A percentile compares a stretch with the other conserved stretches of the same genome.
Evolutionary conservation across 2,329 filamentous ascomycete species (phyloP).

Genomic region (Aspergillus nomiae): DNA sequence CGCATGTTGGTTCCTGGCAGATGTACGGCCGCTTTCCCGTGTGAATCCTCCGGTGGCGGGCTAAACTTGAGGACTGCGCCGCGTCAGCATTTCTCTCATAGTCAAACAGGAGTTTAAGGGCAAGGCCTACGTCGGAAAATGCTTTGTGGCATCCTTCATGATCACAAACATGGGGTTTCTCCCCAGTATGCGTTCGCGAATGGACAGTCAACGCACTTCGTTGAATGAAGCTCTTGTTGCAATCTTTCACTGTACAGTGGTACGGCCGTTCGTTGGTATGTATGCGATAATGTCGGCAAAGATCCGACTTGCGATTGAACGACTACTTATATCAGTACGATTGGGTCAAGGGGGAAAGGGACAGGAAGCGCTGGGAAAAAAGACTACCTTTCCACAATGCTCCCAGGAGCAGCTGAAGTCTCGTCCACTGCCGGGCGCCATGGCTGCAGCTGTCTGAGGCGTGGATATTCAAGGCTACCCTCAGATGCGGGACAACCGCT

Average conservation of each 20-base stretch:
- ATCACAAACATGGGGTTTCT: conserved; percentile 48
- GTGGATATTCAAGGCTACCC: neutral
- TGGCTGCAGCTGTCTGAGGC: conserved; percentile 19
- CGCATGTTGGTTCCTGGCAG: conserved; percentile 42
- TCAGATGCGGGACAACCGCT: conserved; percentile 7
- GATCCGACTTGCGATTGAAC: conserved; percentile 53
- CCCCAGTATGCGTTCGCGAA: conserved; percentile 47
- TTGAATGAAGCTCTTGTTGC: conserved; percentile 52
- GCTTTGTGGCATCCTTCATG: conserved; percentile 46
- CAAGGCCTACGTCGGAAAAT: conserved; percentile 44
- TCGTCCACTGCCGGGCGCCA: conserved; percentile 45
- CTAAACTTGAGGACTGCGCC: conserved; percentile 41
- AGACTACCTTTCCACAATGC: conserved; percentile 46
- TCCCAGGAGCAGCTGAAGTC: conserved; percentile 49
- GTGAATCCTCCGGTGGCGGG: conserved; percentile 43
- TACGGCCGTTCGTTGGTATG: conserved; percentile 53
- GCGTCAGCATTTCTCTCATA: conserved; percentile 10
- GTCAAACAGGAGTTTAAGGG: neutral
- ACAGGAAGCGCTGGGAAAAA: neutral
- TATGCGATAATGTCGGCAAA: conserved; percentile 50
- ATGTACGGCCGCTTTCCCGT: conserved; percentile 45
- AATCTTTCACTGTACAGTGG: conserved; percentile 46
- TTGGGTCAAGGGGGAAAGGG: neutral
- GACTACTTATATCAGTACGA: conserved; percentile 32
- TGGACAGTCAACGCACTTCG: conserved; percentile 51